These are phyloP conservation scores for Saksenaea vasiformis DNA, from an alignment of 371 early-diverging fungal species.

Conservation along the genomic window DNA sequence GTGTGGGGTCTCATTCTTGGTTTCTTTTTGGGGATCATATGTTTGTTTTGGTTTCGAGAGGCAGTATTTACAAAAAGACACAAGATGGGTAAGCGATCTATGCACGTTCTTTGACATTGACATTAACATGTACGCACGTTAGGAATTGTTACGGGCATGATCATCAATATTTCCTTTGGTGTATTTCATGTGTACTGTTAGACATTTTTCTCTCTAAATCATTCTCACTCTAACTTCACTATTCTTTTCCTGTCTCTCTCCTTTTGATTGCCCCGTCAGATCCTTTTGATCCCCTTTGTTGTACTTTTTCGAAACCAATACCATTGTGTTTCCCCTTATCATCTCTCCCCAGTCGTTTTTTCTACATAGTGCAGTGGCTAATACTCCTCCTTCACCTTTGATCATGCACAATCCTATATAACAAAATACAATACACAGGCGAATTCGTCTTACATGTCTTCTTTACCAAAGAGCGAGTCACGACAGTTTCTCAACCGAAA, in stretches of 20 bases:
- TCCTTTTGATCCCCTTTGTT: neutral
- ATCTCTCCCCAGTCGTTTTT: neutral
- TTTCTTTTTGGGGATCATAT: slow-evolving; percentile 68
- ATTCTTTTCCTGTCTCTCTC: neutral
- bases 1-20: slow-evolving; percentile 66
- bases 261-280: neutral
- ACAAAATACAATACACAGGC: too few species aligned
- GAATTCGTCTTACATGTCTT: too few species aligned
- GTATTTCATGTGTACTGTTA: slow-evolving; percentile 59
- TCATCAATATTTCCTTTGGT: slow-evolving; percentile 70
- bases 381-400: neutral
- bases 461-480: too few species aligned
- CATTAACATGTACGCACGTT: neutral
- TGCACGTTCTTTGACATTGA: neutral
- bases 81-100: slow-evolving; percentile 57
- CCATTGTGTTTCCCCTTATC: neutral
- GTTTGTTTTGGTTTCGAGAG: slow-evolving; percentile 70
- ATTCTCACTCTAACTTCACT: neutral
- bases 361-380: neutral
- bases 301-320: neutral
- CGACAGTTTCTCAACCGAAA: too few species aligned
- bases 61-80: slow-evolving; percentile 66
- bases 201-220: neutral
- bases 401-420: too few species aligned
- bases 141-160: slow-evolving; percentile 65